A percentile compares a stretch with the other conserved stretches of the same genome.
Evolutionary conservation across 2,329 filamentous ascomycete species (phyloP).

Genomic region (Calycina marina): DNA sequence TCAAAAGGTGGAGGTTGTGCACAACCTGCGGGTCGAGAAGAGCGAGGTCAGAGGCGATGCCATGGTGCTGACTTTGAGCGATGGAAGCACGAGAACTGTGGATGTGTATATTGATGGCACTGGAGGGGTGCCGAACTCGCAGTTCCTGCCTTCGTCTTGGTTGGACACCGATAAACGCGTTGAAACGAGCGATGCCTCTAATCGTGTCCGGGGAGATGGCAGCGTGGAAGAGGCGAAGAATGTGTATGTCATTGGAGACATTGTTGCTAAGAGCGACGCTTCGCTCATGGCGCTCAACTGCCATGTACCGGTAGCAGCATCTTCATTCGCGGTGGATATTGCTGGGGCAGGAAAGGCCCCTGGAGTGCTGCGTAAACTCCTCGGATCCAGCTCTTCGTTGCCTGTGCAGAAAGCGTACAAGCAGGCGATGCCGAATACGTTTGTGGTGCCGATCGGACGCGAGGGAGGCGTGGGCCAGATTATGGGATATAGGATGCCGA

Average conservation of each 20-base stretch:
- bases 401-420: constrained; percentile 11
- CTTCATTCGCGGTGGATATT: background rate
- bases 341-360: background rate
- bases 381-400: background rate
- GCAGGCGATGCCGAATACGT: constrained; percentile 17
- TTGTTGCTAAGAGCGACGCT: too few relatives aligned
- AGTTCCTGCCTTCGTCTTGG: constrained; percentile 31
- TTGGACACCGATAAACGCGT: constrained; percentile 33
- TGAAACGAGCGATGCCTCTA: constrained; percentile 28
- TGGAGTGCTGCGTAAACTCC: background rate
- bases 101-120: constrained; percentile 34
- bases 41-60: background rate
- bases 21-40: constrained; percentile 21
- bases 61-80: constrained; percentile 25
- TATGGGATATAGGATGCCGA: constrained; percentile 25
- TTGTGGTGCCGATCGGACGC: constrained; percentile 26
- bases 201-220: constrained; percentile 28
- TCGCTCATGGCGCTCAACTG: background rate
- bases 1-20: constrained; percentile 31
- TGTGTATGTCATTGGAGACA: constrained; percentile 30
- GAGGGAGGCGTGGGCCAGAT: constrained; percentile 25
- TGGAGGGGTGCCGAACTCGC: constrained; percentile 28
- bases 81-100: constrained; percentile 26
- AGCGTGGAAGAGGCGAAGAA: too few relatives aligned
- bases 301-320: background rate